phyloP scores from a whole-genome alignment of 164 flowering plant species.

The Vitis vinifera region DNA sequence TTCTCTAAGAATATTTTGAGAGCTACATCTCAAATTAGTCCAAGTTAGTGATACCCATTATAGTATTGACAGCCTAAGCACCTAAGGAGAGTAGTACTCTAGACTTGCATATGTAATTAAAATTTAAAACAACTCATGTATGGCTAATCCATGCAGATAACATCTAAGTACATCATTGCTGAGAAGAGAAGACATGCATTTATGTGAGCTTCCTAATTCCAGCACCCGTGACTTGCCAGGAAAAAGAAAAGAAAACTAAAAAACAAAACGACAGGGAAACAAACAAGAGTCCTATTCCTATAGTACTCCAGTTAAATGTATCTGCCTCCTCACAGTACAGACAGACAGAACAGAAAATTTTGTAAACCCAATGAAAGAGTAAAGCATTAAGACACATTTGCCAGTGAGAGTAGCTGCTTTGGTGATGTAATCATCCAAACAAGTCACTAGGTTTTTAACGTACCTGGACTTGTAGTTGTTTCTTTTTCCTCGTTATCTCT shows the following conservation, averaged over 20 bases:
- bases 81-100: too few relatives aligned
- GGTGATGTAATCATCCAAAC: background rate
- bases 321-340: conserved; percentile 23
- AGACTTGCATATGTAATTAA: too few relatives aligned
- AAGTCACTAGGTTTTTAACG: conserved; percentile 10
- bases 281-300: conserved; percentile 12
- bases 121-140: too few relatives aligned
- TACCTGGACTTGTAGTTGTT: conserved; percentile 10
- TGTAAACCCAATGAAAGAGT: background rate
- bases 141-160: too few relatives aligned
- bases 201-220: background rate
- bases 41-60: too few relatives aligned
- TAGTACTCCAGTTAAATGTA: conserved; percentile 13
- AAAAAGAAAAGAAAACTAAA: background rate
- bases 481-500: background rate
- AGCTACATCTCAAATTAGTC: too few relatives aligned
- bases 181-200: background rate
- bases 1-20: too few relatives aligned
- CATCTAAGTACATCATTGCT: too few relatives aligned
- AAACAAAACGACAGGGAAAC: conserved; percentile 18
- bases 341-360: conserved; percentile 12
- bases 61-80: too few relatives aligned
- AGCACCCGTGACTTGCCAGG: background rate
- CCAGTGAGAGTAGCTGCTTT: conserved; percentile 1
- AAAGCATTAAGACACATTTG: background rate